Evolutionary conservation across 2,329 filamentous ascomycete genomes (phyloP).

Genomic region (Rutstroemia sp.): DNA sequence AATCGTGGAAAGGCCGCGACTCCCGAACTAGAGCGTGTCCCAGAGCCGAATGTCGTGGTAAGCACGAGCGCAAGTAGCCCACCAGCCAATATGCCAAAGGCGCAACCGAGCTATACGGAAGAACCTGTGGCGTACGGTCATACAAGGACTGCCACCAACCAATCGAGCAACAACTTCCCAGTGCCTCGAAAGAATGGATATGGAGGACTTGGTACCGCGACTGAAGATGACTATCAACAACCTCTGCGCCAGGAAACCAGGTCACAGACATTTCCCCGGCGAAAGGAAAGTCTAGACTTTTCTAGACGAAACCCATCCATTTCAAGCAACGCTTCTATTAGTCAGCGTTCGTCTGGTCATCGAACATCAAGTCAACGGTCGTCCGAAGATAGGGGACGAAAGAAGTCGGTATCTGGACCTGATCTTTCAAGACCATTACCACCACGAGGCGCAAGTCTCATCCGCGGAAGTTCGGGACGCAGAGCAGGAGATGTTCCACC

Average conservation of each 20-base stretch:
- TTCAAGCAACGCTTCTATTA: not conserved
- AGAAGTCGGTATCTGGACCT: conserved; percentile 24
- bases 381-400: conserved; percentile 12
- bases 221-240: conserved; percentile 33
- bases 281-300: conserved; percentile 15
- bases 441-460: conserved; percentile 26
- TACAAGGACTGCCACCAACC: conserved; percentile 19
- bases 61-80: conserved; percentile 14
- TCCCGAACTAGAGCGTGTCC: conserved; percentile 23
- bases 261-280: conserved; percentile 29
- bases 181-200: conserved; percentile 44
- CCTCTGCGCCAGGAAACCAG: conserved; percentile 28
- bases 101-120: conserved; percentile 10
- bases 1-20: conserved; percentile 27
- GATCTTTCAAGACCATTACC: conserved; percentile 24
- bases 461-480: conserved; percentile 18
- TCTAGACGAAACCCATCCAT: not conserved
- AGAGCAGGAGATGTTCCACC: conserved; percentile 20
- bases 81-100: conserved; percentile 6
- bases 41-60: conserved; percentile 20
- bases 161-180: conserved; percentile 17
- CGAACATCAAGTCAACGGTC: not conserved
- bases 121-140: conserved; percentile 20
- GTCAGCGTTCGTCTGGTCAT: not conserved
- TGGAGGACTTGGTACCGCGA: conserved; percentile 47